These are phyloP conservation scores for Lobulomyces angularis DNA, from an alignment of 192 early-diverging fungal genomes.

Conservation along the genomic window DNA sequence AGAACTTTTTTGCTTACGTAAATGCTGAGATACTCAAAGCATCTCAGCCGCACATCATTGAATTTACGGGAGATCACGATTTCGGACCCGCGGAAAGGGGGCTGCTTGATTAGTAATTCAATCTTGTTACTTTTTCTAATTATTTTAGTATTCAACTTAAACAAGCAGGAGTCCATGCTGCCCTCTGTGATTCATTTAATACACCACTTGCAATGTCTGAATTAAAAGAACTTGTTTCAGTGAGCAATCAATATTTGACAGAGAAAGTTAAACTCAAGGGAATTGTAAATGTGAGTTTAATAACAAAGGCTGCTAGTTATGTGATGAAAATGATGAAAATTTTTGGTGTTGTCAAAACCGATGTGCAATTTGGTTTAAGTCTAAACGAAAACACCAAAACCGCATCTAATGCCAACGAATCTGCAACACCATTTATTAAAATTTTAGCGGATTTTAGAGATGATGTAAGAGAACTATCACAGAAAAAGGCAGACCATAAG, in stretches of 20 bases:
- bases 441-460: slow-evolving; percentile 82
- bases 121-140: not conserved
- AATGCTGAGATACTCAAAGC: slow-evolving; percentile 67
- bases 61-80: slow-evolving; percentile 59
- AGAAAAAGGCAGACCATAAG: slow-evolving; percentile 30
- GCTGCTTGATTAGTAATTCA: slow-evolving; percentile 44
- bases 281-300: slow-evolving; percentile 49
- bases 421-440: slow-evolving; percentile 65
- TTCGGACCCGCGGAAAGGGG: slow-evolving; percentile 58
- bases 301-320: slow-evolving; percentile 70
- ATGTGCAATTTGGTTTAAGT: slow-evolving; percentile 59
- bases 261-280: slow-evolving; percentile 38
- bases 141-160: slow-evolving; percentile 45
- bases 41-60: slow-evolving; percentile 29
- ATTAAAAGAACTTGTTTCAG: slow-evolving; percentile 62
- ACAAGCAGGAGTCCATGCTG: slow-evolving; percentile 63
- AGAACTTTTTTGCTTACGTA: slow-evolving; percentile 82
- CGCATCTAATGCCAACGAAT: slow-evolving; percentile 29
- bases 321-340: slow-evolving; percentile 67
- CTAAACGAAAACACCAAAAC: slow-evolving; percentile 15
- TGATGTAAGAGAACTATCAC: slow-evolving; percentile 63
- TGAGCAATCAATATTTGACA: slow-evolving; percentile 62
- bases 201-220: slow-evolving; percentile 71
- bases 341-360: slow-evolving; percentile 68
- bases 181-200: slow-evolving; percentile 87